Evolutionary conservation across 1,139 yeast species (phyloP), one percentile per base, ranked within the genome.

Genomic region (Hyphopichia fennica): DNA sequence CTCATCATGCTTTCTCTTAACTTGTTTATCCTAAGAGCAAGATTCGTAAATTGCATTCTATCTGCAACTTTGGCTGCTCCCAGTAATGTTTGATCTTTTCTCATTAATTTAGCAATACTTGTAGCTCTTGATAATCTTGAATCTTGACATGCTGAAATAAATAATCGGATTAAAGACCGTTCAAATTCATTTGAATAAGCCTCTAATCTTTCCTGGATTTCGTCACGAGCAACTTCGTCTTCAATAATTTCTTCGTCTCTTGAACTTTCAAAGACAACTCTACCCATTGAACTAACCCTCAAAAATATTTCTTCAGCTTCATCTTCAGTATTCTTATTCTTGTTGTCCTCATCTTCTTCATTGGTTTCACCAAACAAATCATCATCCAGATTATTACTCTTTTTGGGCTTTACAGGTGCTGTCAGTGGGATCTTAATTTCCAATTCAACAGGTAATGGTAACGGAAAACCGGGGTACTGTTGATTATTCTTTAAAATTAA

Each of bases 41-140:
- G 67, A 8, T 75, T 69, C 32, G 75, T 65, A 58, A 84, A 73
- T 42, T 85, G 90, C 56, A 87, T 81, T 51, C 96, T 77, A 53
- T 87, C 87, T 1, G 96, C 88, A 45, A 93, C 87, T 63, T 86
- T 86, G 19, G 79, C 70, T 1, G 97, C 96, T 0, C 96, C 96
- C 44, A 77, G 77, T 48, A 91, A 67, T 5, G 96, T 96, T 51
- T 85, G 82, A 48, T 85, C 91, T 48, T 82, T 84, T 52, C 81
- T 79, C 53, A 93, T 72, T 57, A 87, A 79, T 51, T 74, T 77
- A 4, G 82, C 90, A 37, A 93, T 62, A 32, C 86, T 84, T 49
- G 81, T 70, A 0, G 96, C 95, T 59, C 84, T 84, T 43, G 77
- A 77, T 35, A 78, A 63, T 44, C 81, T 78, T 38, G 82, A 79